Conservation (phyloP, 768 basidiomycete genomes). For the Galerina marginata region DNA sequence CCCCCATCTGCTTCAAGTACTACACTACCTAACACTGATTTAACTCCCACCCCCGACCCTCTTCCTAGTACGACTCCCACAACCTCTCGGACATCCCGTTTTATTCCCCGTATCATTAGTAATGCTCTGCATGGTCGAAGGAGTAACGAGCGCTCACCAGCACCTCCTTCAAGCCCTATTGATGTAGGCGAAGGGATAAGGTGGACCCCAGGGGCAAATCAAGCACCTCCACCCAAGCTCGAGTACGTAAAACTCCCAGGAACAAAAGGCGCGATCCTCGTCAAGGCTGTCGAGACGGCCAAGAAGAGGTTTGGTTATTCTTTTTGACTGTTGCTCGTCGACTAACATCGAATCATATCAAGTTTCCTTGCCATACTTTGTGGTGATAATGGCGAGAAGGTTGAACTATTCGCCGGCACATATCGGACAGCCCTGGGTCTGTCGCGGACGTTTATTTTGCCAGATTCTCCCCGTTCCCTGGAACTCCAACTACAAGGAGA, state of each 20-base stretch:
- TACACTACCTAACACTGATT: conserved; percentile 17
- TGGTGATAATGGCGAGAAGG: conserved; percentile 91
- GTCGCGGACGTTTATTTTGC: conserved; percentile 92
- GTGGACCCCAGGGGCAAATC: conserved; percentile 43
- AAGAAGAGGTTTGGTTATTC: conserved; percentile 72
- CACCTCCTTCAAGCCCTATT: conserved; percentile 39
- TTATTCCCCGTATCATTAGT: conserved; percentile 73
- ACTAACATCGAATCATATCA: conserved; percentile 7
- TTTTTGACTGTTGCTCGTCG: background rate
- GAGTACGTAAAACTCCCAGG: conserved; percentile 94
- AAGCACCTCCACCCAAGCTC: conserved; percentile 78
- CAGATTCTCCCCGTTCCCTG: conserved; percentile 86
- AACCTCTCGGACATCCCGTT: conserved; percentile 59
- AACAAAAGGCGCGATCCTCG: conserved; percentile 82
- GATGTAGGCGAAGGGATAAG: conserved; percentile 27
- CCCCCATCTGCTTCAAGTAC: conserved; percentile 19
- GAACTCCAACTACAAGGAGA: conserved; percentile 92
- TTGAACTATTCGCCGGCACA: conserved; percentile 92
- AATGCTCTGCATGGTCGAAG: conserved; percentile 65
- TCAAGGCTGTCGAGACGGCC: conserved; percentile 88
- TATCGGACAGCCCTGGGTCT: conserved; percentile 87
- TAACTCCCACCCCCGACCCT: conserved; percentile 19
- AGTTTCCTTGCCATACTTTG: conserved; percentile 94
- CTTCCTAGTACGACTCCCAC: conserved; percentile 35
- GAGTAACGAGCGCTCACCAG: conserved; percentile 57